A percentile compares a stretch with the other conserved stretches of the same genome.
Evolutionary conservation across 2,329 filamentous ascomycete species (phyloP).

Genomic region (Fusarium robinianum): DNA sequence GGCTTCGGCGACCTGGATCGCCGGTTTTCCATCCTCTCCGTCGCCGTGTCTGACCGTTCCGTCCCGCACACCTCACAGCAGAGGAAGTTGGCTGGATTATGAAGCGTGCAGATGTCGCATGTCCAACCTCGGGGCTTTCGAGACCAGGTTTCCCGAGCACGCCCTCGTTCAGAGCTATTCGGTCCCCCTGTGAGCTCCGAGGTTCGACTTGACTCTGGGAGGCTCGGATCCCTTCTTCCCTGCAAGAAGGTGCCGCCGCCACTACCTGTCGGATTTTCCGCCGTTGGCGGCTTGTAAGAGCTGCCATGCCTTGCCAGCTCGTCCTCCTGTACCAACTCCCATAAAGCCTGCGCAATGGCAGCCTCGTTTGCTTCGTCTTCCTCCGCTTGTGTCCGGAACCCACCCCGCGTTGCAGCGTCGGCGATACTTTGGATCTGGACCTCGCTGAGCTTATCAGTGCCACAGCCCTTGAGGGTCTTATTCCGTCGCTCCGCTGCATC

Average conservation of each 20-base stretch:
- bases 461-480: constrained; percentile 73
- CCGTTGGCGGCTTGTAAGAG: constrained; percentile 55
- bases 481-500: constrained; percentile 72
- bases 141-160: not conserved
- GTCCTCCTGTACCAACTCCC: constrained; percentile 86
- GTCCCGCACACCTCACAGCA: constrained; percentile 62
- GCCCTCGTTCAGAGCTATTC: not conserved
- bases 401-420: constrained; percentile 67
- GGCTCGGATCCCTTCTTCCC: constrained; percentile 13
- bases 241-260: constrained; percentile 42
- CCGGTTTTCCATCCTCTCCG: constrained; percentile 21
- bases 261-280: constrained; percentile 55
- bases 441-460: constrained; percentile 68
- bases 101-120: constrained; percentile 60
- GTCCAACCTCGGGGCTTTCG: constrained; percentile 49
- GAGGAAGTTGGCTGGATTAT: constrained; percentile 56
- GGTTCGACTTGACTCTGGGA: constrained; percentile 9
- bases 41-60: constrained; percentile 41
- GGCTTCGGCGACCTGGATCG: constrained; percentile 21
- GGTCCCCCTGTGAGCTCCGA: not conserved
- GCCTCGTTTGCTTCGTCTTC: constrained; percentile 87
- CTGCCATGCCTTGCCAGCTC: constrained; percentile 60
- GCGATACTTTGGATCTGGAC: constrained; percentile 67
- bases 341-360: constrained; percentile 83
- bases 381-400: constrained; percentile 82